A percentile compares a stretch with the other conserved stretches of the same genome.
These are phyloP conservation scores for Colletotrichum lupini DNA, from an alignment of 2,329 filamentous ascomycete genomes.

Conservation along the genomic window DNA sequence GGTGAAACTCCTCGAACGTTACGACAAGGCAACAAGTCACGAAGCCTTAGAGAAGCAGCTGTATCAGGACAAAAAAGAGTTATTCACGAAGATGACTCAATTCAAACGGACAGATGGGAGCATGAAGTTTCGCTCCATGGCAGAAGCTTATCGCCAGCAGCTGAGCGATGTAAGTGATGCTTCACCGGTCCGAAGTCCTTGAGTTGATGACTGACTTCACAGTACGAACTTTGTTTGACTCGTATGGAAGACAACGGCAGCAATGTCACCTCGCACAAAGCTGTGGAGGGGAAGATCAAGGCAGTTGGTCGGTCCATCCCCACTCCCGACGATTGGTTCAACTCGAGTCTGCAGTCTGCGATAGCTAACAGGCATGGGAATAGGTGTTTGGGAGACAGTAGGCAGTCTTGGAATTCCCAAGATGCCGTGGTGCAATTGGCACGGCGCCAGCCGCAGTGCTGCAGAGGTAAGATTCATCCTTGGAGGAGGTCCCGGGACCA, in stretches of 20 bases:
- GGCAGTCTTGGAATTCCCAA: slow-evolving; percentile 51
- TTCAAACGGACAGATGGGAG: not conserved
- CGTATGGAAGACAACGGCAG: not conserved
- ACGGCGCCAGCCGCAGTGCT: slow-evolving; percentile 7
- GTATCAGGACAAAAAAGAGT: not conserved
- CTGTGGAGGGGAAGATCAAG: slow-evolving; percentile 1
- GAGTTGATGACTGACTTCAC: not conserved
- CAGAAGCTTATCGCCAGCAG: slow-evolving; percentile 1
- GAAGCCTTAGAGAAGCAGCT: not conserved
- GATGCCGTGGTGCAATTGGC: slow-evolving; percentile 24
- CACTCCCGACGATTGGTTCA: too few species aligned
- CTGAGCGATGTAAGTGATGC: slow-evolving; percentile 10
- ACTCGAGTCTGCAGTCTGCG: too few species aligned
- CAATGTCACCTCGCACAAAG: not conserved
- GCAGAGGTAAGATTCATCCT: slow-evolving; percentile 8
- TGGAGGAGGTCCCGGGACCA: too few species aligned
- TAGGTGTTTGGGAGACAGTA: slow-evolving; percentile 53
- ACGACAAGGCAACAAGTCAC: not conserved
- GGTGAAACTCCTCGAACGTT: not conserved
- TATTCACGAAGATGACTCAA: slow-evolving; percentile 1
- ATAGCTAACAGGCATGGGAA: too few species aligned
- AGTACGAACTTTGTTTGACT: slow-evolving; percentile 26
- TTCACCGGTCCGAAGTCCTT: not conserved
- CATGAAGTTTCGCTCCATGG: slow-evolving; percentile 14
- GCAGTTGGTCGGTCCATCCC: not conserved